These are phyloP conservation scores for Stevia rebaudiana DNA, from an alignment of 140 eudicot species.

Conservation along the genomic window DNA sequence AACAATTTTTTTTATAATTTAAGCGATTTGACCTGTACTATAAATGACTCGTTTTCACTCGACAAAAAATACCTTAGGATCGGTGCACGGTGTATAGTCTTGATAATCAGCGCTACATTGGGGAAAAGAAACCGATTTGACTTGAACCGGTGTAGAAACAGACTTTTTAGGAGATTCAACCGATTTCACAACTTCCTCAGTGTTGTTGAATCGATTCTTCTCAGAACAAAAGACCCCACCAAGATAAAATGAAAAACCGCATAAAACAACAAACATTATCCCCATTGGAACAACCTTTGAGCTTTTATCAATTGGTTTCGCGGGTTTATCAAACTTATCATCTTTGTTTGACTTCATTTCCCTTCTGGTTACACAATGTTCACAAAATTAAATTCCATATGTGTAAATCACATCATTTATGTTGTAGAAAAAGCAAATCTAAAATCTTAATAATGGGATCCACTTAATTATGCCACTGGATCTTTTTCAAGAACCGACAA, in stretches of 20 bases:
- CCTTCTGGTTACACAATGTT: constrained; percentile 15
- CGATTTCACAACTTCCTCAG: constrained; percentile 37
- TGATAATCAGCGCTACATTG: constrained; percentile 64
- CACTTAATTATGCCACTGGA: not conserved
- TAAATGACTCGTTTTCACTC: not conserved
- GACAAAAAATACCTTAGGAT: constrained; percentile 55
- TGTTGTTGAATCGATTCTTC: constrained; percentile 24
- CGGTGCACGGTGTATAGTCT: constrained; percentile 97
- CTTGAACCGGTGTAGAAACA: constrained; percentile 45
- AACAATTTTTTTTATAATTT: not conserved
- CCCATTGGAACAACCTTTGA: constrained; percentile 57
- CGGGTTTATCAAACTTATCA: constrained; percentile 38
- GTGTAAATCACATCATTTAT: constrained; percentile 1
- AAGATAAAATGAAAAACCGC: constrained; percentile 85
- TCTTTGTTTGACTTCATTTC: constrained; percentile 72
- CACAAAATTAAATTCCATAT: constrained; percentile 17
- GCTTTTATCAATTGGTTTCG: constrained; percentile 42
- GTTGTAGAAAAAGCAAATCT: not conserved
- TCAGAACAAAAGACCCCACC: constrained; percentile 80
- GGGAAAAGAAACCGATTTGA: constrained; percentile 54
- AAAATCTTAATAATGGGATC: not conserved
- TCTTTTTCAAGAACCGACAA: not conserved
- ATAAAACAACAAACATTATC: constrained; percentile 52
- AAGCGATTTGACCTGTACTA: not conserved
- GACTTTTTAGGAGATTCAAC: constrained; percentile 33